Evolutionary conservation across 2,329 filamentous ascomycete species (phyloP), one percentile per base, ranked within the genome.

Genomic region (Shiraia bambusicola): DNA sequence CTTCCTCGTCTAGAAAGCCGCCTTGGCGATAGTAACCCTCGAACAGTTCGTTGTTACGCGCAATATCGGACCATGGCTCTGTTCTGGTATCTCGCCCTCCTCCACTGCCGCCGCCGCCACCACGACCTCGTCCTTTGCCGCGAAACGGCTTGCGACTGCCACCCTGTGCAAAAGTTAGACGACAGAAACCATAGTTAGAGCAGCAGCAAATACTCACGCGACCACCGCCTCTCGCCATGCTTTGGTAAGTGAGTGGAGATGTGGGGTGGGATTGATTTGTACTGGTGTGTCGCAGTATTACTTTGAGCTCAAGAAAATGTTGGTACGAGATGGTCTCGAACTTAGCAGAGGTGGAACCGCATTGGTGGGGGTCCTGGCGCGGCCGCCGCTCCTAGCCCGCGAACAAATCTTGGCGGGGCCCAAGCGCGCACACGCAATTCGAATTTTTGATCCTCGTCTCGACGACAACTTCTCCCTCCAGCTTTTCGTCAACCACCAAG

Each of bases 1-100:
- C 92, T 32, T 84, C 82, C 35, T 90, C 87, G 1, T 86, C 78
- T 6, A 97, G 74, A 45, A 90, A 80, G 5, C 87, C 78, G 22
- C 64, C 63, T 91, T 77, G 49, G 79, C 76, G 52, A 76, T 98
- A 98, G 74, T 87, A 97, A 51, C 77, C 76, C 72, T 97, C 86
- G 52, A 95, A 86, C 59, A 85, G 84, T 64, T 87, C 85, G 71
- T 98, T 95, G 58, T 83, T 74, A 74, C 91, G 93, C 57, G 77
- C 72, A 40, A 95, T 77, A 28, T 85, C 78, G 13, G 59, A 58
- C 57, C 78, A 72, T 34, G 64, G 53, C 45, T 66, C 61, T 11
- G 56, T 55, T 29, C 62, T 54, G 33, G 56, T 62, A 42, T 64
- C 58, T 41, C 61, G 42, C 37, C 56, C 54, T 34, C 58, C 59